These are phyloP conservation scores for Geoglossum glabrum DNA, from an alignment of 495 filamentous ascomycete genomes.

Conservation along the genomic window DNA sequence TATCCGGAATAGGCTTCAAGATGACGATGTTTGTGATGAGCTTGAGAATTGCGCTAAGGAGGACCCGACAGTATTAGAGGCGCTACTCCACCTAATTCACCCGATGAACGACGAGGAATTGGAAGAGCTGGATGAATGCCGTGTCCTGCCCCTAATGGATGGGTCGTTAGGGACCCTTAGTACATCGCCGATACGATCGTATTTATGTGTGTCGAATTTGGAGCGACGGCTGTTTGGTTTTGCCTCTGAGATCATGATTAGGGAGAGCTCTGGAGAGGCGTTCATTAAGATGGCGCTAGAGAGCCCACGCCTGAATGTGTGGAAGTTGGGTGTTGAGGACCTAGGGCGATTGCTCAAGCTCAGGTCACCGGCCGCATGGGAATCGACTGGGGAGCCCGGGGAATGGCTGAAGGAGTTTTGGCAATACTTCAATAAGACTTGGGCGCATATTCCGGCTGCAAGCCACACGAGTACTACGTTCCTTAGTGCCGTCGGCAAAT, in stretches of 20 bases:
- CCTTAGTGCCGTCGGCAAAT: no score
- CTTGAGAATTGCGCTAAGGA: neutral
- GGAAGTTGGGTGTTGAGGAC: no score
- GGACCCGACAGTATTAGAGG: neutral
- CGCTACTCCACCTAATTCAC: neutral
- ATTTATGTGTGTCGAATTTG: constrained; percentile 6
- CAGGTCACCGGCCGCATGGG: neutral
- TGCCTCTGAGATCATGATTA: constrained; percentile 5
- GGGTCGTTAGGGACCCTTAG: constrained; percentile 11
- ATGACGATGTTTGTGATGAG: neutral
- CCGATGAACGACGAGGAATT: neutral
- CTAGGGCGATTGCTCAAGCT: neutral
- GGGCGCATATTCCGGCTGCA: neutral
- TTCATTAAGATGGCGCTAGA: neutral
- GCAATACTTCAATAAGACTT: constrained; percentile 10
- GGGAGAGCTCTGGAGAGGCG: neutral
- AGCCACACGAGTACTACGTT: neutral
- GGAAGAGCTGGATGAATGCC: neutral
- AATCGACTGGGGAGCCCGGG: no score
- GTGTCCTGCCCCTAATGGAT: constrained; percentile 16
- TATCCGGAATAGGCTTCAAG: neutral
- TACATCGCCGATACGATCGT: neutral
- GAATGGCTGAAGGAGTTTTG: constrained; percentile 14
- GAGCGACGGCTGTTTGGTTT: constrained; percentile 14
- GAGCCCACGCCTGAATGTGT: no score